phyloP scores from a whole-genome alignment of 2,329 filamentous ascomycete species.

The Taxawa tesnikishii region DNA sequence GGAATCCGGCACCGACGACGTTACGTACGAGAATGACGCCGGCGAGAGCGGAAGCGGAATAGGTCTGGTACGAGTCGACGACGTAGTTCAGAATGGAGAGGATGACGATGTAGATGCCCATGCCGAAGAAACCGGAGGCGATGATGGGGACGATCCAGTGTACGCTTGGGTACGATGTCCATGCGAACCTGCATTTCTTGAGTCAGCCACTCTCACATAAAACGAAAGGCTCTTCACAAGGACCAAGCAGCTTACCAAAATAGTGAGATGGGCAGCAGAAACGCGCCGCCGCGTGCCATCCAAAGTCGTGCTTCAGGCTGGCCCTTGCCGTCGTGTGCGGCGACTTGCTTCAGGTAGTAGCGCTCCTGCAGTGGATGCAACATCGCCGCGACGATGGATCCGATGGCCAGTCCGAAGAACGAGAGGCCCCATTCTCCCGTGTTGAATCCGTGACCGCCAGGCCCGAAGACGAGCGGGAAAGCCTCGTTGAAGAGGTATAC shows the following conservation, averaged over 20 bases:
- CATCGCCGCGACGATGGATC: slow-evolving; percentile 10
- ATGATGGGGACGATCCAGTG: slow-evolving; percentile 36
- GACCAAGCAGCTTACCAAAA: slow-evolving; percentile 9
- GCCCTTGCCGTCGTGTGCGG: slow-evolving; percentile 12
- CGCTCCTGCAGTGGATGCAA: slow-evolving; percentile 12
- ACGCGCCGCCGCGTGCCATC: slow-evolving; percentile 10
- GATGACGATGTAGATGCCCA: slow-evolving; percentile 38
- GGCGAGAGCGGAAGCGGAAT: slow-evolving; percentile 27
- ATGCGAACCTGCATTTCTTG: slow-evolving; percentile 5
- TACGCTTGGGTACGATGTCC: slow-evolving; percentile 5
- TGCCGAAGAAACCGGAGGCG: slow-evolving; percentile 36
- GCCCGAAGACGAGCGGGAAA: slow-evolving; percentile 36
- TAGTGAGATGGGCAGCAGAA: slow-evolving; percentile 12
- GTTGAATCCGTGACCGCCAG: slow-evolving; percentile 13
- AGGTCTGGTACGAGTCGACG: slow-evolving; percentile 35
- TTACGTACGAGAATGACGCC: slow-evolving; percentile 28
- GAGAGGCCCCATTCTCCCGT: slow-evolving; percentile 11
- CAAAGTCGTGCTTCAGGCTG: slow-evolving; percentile 18
- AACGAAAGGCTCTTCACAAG: too few species aligned
- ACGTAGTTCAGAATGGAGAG: slow-evolving; percentile 38
- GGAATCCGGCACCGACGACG: slow-evolving; percentile 21
- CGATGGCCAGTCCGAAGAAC: slow-evolving; percentile 15
- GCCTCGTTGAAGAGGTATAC: slow-evolving; percentile 39
- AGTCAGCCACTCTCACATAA: too few species aligned
- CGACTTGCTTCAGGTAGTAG: slow-evolving; percentile 10